Conservation (phyloP, 164 flowering plant genomes). For the Tetracentron sinense region DNA sequence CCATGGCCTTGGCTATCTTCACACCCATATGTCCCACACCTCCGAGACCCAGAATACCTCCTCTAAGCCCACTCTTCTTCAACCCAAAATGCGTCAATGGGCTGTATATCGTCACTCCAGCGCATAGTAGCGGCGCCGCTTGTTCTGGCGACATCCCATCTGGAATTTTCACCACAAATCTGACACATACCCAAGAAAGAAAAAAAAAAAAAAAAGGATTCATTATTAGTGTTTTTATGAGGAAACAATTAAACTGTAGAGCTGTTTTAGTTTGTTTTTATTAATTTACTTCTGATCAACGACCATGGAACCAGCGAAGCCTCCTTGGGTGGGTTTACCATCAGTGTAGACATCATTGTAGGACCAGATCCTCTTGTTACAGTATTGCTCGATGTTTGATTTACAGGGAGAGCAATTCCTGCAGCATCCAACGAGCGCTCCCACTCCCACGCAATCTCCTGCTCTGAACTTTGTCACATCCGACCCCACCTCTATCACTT, state of each 20-base stretch:
- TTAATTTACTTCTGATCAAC: slow-evolving; percentile 42
- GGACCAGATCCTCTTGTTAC: slow-evolving; percentile 33
- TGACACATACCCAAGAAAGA: slow-evolving; percentile 8
- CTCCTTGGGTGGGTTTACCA: slow-evolving; percentile 60
- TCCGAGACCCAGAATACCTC: slow-evolving; percentile 49
- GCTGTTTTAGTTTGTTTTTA: background rate
- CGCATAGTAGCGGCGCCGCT: slow-evolving; percentile 53
- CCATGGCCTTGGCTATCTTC: slow-evolving; percentile 56
- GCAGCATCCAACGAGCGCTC: slow-evolving; percentile 34
- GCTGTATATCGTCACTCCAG: slow-evolving; percentile 57
- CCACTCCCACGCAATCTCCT: slow-evolving; percentile 41
- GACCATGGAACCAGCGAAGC: slow-evolving; percentile 45
- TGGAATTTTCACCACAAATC: slow-evolving; percentile 52
- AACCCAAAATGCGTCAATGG: slow-evolving; percentile 37
- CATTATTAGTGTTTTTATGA: too few relatives aligned
- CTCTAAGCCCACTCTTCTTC: slow-evolving; percentile 17
- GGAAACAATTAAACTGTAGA: too few relatives aligned
- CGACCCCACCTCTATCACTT: slow-evolving; percentile 33
- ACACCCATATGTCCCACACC: slow-evolving; percentile 62
- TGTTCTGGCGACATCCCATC: slow-evolving; percentile 44
- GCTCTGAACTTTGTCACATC: slow-evolving; percentile 27
- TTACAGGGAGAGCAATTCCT: slow-evolving; percentile 22
- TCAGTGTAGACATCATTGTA: slow-evolving; percentile 46
- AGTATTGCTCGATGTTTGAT: slow-evolving; percentile 50
- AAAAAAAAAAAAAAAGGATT: too few relatives aligned